Percentiles rank a stretch among this genome's conserved stretches.
These are phyloP conservation scores for Cryphonectria parasitica DNA, from an alignment of 2,329 filamentous ascomycete species.

Conservation along the genomic window DNA sequence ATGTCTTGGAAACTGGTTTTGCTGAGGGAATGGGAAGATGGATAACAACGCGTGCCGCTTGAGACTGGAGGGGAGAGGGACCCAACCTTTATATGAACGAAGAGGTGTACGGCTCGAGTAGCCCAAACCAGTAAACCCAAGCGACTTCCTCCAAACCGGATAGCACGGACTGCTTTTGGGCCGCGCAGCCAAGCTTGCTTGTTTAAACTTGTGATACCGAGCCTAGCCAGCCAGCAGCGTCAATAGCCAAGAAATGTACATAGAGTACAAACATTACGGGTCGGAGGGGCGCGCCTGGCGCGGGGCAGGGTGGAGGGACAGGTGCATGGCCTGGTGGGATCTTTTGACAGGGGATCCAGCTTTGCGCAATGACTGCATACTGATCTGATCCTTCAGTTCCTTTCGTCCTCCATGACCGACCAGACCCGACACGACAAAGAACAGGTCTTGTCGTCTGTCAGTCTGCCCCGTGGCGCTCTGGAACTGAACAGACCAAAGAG, in stretches of 20 bases:
- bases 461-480: background rate
- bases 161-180: constrained; percentile 6
- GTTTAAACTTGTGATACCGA: constrained; percentile 4
- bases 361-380: constrained; percentile 10
- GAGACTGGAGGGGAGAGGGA: constrained; percentile 1
- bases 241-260: background rate
- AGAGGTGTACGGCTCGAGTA: constrained; percentile 12
- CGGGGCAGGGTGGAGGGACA: background rate
- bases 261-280: background rate
- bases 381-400: background rate
- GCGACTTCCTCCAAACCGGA: background rate
- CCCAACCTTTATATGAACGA: constrained; percentile 24
- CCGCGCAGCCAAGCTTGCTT: constrained; percentile 2
- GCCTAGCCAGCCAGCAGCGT: background rate
- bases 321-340: background rate
- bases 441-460: background rate
- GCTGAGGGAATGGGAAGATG: background rate
- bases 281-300: constrained; percentile 5
- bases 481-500: background rate
- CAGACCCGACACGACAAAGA: background rate
- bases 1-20: background rate
- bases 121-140: constrained; percentile 17
- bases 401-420: background rate
- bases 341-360: constrained; percentile 1
- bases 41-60: background rate